Conservation (phyloP, 352 stramenopile genomes). For the Pythium periplocum region DNA sequence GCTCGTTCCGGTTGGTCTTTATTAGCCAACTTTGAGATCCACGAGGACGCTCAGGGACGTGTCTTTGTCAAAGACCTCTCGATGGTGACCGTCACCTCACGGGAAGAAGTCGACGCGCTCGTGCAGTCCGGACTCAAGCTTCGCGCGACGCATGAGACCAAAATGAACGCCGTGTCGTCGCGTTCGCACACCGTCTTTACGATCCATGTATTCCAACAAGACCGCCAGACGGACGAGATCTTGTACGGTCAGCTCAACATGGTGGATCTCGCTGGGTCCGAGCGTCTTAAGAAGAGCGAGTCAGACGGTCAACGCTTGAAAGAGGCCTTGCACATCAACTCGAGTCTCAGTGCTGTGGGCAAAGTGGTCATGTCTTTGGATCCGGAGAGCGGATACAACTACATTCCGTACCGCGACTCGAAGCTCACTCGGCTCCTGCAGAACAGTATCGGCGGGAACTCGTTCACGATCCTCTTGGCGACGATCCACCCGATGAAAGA, state of each 20-base stretch:
- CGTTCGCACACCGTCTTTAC: conserved; percentile 86
- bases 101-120: conserved; percentile 81
- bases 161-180: conserved; percentile 90
- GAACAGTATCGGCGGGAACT: conserved; percentile 87
- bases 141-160: conserved; percentile 88
- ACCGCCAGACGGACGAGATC: conserved; percentile 61
- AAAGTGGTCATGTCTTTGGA: conserved; percentile 87
- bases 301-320: conserved; percentile 82
- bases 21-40: conserved; percentile 87
- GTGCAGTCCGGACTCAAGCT: conserved; percentile 84
- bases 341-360: conserved; percentile 73
- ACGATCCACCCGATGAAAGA: conserved; percentile 87
- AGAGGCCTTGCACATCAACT: conserved; percentile 85
- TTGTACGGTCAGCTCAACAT: conserved; percentile 86
- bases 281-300: conserved; percentile 84
- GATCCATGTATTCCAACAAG: conserved; percentile 84
- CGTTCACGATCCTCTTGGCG: conserved; percentile 76
- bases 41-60: conserved; percentile 88
- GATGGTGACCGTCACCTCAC: conserved; percentile 85
- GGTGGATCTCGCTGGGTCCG: conserved; percentile 79
- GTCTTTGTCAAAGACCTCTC: conserved; percentile 93
- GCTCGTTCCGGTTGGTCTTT: conserved; percentile 1
- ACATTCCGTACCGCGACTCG: conserved; percentile 83
- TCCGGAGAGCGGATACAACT: conserved; percentile 83
- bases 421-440: conserved; percentile 81